Base-by-base conservation (phyloP, 73 alveolate genomes). In the Paramecium caudatum region DNA sequence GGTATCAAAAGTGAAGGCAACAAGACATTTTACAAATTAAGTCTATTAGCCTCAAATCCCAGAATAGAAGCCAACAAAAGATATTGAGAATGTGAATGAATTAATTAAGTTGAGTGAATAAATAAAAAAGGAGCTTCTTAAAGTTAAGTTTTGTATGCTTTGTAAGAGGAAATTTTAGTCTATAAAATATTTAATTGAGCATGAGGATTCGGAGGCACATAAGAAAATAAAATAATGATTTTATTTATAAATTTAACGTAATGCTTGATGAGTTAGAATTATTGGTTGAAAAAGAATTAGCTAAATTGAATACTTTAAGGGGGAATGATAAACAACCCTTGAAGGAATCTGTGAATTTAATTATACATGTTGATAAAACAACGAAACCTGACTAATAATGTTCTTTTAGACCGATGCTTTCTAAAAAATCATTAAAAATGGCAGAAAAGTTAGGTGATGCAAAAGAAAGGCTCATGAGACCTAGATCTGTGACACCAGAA, bases 391-490 rank as follows among this genome's bases (percentile, higher is more conserved):
- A 25, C 30, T 10, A 32, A 21, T 39, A 55, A 37, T 83, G 91
- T 50, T 62, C 93, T 21, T 86, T 86, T 61, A 86, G 84, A 27
- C 93, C 93, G 1, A 65, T 86, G 81, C 88, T 86, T 2, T 62
- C 90, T 10, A 86, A 48, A 43, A 86, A 86, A 9, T 86, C 93
- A 10, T 34, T 86, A 25, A 78, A 36, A 23, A 37, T 86, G 19
- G 93, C 93, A 21, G 80, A 41, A 10, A 61, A 41, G 32, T 62
- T 86, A 37, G 93, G 84, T 15, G 93, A 86, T 41, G 78, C 93
- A 46, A 41, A 39, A 65, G 82, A 62, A 10, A 70, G 93, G 34
- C 16, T 86, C 36, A 63, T 82, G 15, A 70, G 46, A 25, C 93
- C 93, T 39, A 86, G 68, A 23, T 43, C 88, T 8, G 45, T 39